phyloP scores from a whole-genome alignment of 345 rosid species.

The Dovyalis caffra region DNA sequence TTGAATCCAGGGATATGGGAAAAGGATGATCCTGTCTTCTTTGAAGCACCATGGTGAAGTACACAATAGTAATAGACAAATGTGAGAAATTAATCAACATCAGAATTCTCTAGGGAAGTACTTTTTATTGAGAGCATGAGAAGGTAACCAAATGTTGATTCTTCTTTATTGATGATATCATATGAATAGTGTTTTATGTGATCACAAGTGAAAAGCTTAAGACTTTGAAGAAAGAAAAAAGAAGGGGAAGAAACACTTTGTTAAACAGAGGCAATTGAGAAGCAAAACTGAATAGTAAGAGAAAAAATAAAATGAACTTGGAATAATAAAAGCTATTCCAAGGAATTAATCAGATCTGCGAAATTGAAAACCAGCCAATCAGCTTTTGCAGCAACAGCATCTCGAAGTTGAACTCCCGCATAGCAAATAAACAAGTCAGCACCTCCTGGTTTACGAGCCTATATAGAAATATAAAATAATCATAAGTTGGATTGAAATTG shows the following conservation, averaged over 20 bases:
- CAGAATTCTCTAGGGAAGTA: background rate
- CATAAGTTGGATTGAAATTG: background rate
- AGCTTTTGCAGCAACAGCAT: slow-evolving; percentile 78
- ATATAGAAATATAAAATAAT: background rate
- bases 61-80: background rate
- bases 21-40: too few species aligned
- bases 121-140: background rate
- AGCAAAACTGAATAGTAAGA: background rate
- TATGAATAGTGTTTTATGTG: background rate
- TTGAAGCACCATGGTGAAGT: background rate
- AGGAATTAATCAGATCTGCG: slow-evolving; percentile 49
- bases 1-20: too few species aligned
- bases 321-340: slow-evolving; percentile 35
- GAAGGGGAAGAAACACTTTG: background rate
- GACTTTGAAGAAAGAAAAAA: background rate
- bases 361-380: slow-evolving; percentile 84
- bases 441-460: slow-evolving; percentile 93
- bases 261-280: background rate
- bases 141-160: background rate
- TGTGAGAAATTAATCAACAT: too few species aligned
- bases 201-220: background rate
- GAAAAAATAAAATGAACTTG: background rate
- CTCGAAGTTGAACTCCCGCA: slow-evolving; percentile 82
- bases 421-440: slow-evolving; percentile 86
- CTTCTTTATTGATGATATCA: background rate